Evolutionary conservation across 805 yeast genomes (phyloP).

Genomic region (Kuraishia piskuri): DNA sequence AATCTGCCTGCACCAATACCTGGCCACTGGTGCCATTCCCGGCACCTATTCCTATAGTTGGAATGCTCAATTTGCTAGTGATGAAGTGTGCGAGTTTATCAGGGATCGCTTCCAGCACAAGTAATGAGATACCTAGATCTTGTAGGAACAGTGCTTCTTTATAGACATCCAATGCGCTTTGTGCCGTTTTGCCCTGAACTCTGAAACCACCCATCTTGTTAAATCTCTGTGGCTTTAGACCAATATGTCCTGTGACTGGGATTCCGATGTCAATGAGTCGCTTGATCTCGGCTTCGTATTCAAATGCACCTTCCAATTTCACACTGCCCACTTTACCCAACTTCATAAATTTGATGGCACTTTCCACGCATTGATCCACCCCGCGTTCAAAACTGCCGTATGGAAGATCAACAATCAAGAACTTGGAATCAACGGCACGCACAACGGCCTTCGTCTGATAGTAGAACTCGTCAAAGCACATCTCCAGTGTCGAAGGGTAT

Average conservation of each 20-base stretch:
- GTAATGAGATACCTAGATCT: conserved; percentile 64
- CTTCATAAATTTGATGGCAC: conserved; percentile 48
- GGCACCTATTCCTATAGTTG: conserved; percentile 95
- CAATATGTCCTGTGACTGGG: conserved; percentile 88
- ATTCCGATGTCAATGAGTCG: conserved; percentile 62
- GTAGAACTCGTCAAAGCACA: conserved; percentile 71
- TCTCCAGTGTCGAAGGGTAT: conserved; percentile 62
- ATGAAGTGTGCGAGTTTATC: conserved; percentile 56
- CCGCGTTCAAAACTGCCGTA: conserved; percentile 77
- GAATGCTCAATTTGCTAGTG: conserved; percentile 52
- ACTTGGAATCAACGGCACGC: conserved; percentile 58
- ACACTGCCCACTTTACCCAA: conserved; percentile 58
- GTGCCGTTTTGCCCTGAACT: conserved; percentile 64
- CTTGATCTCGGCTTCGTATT: conserved; percentile 43
- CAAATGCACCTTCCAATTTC: conserved; percentile 78
- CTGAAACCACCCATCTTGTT: conserved; percentile 79
- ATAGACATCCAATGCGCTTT: conserved; percentile 46
- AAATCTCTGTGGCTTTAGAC: conserved; percentile 84
- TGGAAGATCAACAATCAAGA: conserved; percentile 79
- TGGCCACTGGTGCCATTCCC: conserved; percentile 82
- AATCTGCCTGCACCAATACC: conserved; percentile 79
- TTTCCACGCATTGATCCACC: conserved; percentile 50
- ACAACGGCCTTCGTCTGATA: conserved; percentile 70
- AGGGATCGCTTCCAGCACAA: conserved; percentile 85
- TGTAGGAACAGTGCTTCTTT: conserved; percentile 66